Evolutionary conservation across 305 asterid genomes (phyloP).

Genomic region (Ruellia speciosa): DNA sequence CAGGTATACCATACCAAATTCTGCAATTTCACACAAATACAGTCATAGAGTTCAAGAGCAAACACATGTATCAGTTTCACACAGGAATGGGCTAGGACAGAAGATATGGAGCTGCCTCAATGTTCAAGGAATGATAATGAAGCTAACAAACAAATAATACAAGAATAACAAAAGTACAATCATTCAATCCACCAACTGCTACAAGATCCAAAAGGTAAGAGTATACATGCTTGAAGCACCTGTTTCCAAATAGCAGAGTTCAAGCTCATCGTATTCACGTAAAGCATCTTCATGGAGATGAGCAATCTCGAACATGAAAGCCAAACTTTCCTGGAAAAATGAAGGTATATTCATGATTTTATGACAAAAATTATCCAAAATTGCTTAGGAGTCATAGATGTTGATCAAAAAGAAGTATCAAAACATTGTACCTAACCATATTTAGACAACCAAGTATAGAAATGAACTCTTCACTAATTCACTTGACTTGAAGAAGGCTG

Average conservation of each 20-base stretch:
- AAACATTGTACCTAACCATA: slow-evolving; percentile 3
- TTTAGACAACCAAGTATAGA: no score
- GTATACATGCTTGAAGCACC: slow-evolving; percentile 38
- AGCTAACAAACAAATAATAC: neutral
- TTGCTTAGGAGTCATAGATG: slow-evolving; percentile 8
- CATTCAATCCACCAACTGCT: slow-evolving; percentile 2
- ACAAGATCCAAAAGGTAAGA: slow-evolving; percentile 21
- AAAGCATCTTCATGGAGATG: slow-evolving; percentile 97
- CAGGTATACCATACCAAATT: no score
- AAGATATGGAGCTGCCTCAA: neutral
- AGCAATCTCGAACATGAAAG: slow-evolving; percentile 95
- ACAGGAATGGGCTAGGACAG: slow-evolving; percentile 5
- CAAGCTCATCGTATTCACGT: slow-evolving; percentile 98
- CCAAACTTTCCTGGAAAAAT: slow-evolving; percentile 80
- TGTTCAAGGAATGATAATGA: slow-evolving; percentile 4
- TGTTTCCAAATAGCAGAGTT: slow-evolving; percentile 97
- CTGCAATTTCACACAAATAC: no score
- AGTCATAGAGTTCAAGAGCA: neutral
- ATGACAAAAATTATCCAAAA: slow-evolving; percentile 1
- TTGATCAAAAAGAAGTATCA: slow-evolving; percentile 12
- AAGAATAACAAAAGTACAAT: neutral
- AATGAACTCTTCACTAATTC: neutral
- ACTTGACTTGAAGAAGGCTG: neutral
- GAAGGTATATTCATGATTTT: slow-evolving; percentile 23
- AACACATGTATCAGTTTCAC: neutral